A percentile compares a stretch with the other conserved stretches of the same genome.
These are phyloP conservation scores for Mortierella sp. DNA, from an alignment of 371 early-diverging fungal genomes.

Conservation along the genomic window DNA sequence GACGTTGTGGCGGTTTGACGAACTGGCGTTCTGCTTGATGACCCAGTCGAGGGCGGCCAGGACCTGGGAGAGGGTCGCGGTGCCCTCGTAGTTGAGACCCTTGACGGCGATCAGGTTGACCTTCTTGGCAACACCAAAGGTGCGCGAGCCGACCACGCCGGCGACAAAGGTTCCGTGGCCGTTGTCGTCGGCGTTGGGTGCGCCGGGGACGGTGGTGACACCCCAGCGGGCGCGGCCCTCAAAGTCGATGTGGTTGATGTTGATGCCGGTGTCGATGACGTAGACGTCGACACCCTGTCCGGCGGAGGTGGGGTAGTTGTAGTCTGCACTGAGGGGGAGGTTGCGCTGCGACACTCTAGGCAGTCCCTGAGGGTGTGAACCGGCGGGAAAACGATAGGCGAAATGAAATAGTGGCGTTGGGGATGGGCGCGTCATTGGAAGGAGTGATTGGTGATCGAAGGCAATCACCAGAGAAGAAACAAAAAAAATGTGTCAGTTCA, in stretches of 20 bases:
- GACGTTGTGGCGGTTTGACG: slow-evolving; percentile 44
- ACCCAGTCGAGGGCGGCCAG: slow-evolving; percentile 60
- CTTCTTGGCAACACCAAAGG: slow-evolving; percentile 80
- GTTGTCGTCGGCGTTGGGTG: slow-evolving; percentile 64
- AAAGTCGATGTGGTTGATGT: slow-evolving; percentile 80
- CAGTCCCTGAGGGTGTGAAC: slow-evolving; percentile 61
- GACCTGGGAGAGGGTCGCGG: slow-evolving; percentile 53
- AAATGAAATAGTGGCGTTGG: not conserved
- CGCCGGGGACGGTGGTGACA: slow-evolving; percentile 63
- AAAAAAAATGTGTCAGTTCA: not conserved
- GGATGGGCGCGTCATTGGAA: not conserved
- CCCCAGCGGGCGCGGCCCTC: slow-evolving; percentile 81
- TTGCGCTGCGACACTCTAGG: slow-evolving; percentile 68
- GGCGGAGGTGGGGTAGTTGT: slow-evolving; percentile 58
- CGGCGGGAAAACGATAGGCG: no score
- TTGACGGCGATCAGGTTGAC: slow-evolving; percentile 79
- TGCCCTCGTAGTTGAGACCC: slow-evolving; percentile 60
- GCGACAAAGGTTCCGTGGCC: slow-evolving; percentile 81
- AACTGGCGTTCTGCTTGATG: slow-evolving; percentile 45
- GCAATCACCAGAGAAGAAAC: not conserved
- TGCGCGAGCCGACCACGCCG: slow-evolving; percentile 71
- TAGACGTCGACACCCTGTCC: slow-evolving; percentile 80
- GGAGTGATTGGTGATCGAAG: not conserved
- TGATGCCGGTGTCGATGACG: slow-evolving; percentile 87
- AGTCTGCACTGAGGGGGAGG: slow-evolving; percentile 38